These are phyloP conservation scores for Venturia carpophila DNA, from an alignment of 2,329 filamentous ascomycete genomes.

Conservation along the genomic window DNA sequence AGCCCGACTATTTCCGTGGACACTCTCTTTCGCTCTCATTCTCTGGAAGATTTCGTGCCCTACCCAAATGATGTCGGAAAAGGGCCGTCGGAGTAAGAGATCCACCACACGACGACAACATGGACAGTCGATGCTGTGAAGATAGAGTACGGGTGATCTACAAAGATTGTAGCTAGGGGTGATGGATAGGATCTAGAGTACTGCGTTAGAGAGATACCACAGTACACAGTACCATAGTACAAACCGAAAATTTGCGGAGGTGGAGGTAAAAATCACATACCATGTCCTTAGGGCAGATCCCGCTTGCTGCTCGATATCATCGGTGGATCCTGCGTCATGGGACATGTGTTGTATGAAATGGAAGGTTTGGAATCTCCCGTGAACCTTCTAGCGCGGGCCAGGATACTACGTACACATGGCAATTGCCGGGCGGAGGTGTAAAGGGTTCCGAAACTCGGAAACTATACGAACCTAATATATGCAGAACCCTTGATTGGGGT, in stretches of 20 bases:
- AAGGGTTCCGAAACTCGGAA: background rate
- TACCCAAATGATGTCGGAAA: background rate
- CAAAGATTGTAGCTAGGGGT: background rate
- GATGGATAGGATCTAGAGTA: background rate
- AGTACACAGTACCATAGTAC: no score
- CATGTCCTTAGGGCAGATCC: background rate
- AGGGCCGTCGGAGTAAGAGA: background rate
- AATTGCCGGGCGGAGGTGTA: background rate
- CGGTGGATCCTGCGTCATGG: background rate
- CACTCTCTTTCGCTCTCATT: background rate
- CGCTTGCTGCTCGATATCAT: background rate
- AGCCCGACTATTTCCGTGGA: no score
- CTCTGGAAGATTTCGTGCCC: background rate
- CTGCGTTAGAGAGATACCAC: no score
- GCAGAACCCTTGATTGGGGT: background rate
- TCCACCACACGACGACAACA: background rate
- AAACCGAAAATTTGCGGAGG: background rate
- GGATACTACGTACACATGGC: background rate
- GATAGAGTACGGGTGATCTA: background rate
- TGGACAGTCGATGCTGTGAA: background rate
- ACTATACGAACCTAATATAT: background rate
- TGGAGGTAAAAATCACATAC: background rate
- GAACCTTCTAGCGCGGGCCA: background rate
- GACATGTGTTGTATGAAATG: background rate
- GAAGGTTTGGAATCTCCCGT: background rate